Evolutionary conservation across 1,139 yeast species (phyloP).

Genomic region (Pneumocystis sp.): DNA sequence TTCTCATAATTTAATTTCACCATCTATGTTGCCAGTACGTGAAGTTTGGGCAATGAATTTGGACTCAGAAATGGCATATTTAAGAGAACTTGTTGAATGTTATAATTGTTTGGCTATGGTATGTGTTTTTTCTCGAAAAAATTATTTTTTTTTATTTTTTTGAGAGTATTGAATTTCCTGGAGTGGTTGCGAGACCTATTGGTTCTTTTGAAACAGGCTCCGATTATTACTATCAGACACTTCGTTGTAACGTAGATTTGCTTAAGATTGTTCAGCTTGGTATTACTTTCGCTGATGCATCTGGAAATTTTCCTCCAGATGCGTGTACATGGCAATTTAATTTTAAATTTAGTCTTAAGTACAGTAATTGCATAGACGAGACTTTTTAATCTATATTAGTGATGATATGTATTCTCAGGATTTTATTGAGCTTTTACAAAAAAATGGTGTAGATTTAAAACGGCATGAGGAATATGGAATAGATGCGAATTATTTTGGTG

Average conservation of each 20-base stretch:
- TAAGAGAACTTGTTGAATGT: constrained; percentile 55
- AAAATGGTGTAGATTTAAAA: constrained; percentile 71
- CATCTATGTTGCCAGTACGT: constrained; percentile 10
- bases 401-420: constrained; percentile 70
- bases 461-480: constrained; percentile 69
- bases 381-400: constrained; percentile 3
- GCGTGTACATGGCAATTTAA: constrained; percentile 92
- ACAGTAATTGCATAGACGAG: constrained; percentile 7
- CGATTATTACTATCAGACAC: constrained; percentile 91
- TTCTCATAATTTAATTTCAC: not conserved
- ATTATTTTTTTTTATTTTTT: constrained; percentile 22
- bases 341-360: constrained; percentile 53
- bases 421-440: constrained; percentile 57
- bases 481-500: constrained; percentile 67
- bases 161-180: constrained; percentile 73
- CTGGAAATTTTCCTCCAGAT: constrained; percentile 50
- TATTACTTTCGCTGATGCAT: constrained; percentile 64
- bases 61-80: constrained; percentile 61
- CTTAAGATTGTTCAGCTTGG: constrained; percentile 78
- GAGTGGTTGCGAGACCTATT: constrained; percentile 88
- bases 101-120: constrained; percentile 52
- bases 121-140: not conserved
- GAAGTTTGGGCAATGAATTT: constrained; percentile 79
- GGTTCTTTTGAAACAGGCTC: constrained; percentile 85
- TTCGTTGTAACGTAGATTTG: constrained; percentile 80